A percentile compares a stretch with the other conserved stretches of the same genome.
Evolutionary conservation across 1,284 basidiomycete genomes (phyloP).

Genomic region (Macrocystidia cucumis): DNA sequence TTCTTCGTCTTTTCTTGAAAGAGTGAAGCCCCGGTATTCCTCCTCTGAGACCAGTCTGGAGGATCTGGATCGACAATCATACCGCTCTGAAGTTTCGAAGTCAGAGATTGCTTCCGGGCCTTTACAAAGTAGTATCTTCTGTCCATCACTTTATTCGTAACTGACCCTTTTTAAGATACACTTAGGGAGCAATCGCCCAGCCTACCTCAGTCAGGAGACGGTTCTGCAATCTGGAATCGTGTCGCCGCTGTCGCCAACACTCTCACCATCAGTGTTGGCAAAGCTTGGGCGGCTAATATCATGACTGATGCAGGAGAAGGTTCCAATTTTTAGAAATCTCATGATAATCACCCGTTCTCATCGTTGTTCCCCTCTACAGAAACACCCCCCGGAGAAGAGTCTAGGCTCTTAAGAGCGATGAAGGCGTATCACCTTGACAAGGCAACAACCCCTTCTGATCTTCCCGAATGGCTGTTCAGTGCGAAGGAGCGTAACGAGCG

Average conservation of each 20-base stretch:
- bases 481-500: slow-evolving; percentile 38
- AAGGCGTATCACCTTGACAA: slow-evolving; percentile 60
- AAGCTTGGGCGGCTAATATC: slow-evolving; percentile 45
- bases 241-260: slow-evolving; percentile 45
- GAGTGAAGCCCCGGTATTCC: too few relatives aligned
- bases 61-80: too few relatives aligned
- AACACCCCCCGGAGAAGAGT: slow-evolving; percentile 51
- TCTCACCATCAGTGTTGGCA: slow-evolving; percentile 49
- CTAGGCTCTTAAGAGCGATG: slow-evolving; percentile 54
- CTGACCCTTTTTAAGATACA: too few relatives aligned
- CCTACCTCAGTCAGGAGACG: slow-evolving; percentile 20
- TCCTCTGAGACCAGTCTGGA: too few relatives aligned
- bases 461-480: slow-evolving; percentile 64
- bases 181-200: too few relatives aligned
- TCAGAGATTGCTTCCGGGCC: too few relatives aligned
- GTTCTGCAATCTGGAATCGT: slow-evolving; percentile 44
- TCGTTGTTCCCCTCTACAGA: slow-evolving; percentile 23
- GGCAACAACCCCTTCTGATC: slow-evolving; percentile 46
- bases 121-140: too few relatives aligned
- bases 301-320: slow-evolving; percentile 40
- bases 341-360: background rate
- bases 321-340: slow-evolving; percentile 12
- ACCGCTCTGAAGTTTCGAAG: too few relatives aligned
- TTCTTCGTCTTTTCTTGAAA: too few relatives aligned
- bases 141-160: too few relatives aligned